Evolutionary conservation across 352 stramenopile species (phyloP), one percentile per base, ranked within the genome.

Genomic region (Phytophthora sp.): DNA sequence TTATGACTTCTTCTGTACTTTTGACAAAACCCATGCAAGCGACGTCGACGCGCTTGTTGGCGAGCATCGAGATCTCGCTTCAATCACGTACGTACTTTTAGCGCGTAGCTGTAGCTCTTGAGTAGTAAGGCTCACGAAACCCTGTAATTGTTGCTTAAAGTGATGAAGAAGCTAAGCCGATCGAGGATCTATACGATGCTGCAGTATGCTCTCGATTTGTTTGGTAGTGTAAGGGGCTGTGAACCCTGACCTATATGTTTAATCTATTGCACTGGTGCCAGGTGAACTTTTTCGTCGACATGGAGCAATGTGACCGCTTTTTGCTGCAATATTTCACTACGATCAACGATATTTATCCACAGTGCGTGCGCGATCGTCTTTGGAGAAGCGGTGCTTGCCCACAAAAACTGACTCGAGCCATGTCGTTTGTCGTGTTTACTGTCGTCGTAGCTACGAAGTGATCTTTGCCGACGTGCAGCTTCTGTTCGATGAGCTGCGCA

Each of bases 261-360:
- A n/a, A n/a, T n/a, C n/a, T n/a, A n/a, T n/a, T n/a, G n/a, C n/a
- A n/a, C n/a, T n/a, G n/a, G n/a, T n/a, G n/a, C n/a, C n/a, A 88
- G 82, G 83, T 94, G 24, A 76, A 69, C 13, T 92, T 91, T 48
- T 95, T 94, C 45, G 84, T 95, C 34, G 85, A 95, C 54, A 95
- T 94, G 84, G 87, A 95, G 73, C 87, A 95, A 61, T 94, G 87
- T 39, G 87, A 95, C 50, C 80, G 84, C 3, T 88, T 88, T 26
- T 70, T 95, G 27, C 49, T 92, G 17, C 62, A 79, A 20, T 91
- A 92, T 21, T 95, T 94, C 54, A 88, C 82, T 8, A 91, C 76
- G 6, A 94, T 95, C 72, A 93, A 94, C 63, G 84, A 94, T 44
- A 86, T 91, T 13, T 80, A 91, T 34, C 77, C 82, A 12, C 77